A percentile compares a stretch with the other conserved stretches of the same genome.
phyloP scores from a whole-genome alignment of 495 filamentous ascomycete species.

The Podospora comata region DNA sequence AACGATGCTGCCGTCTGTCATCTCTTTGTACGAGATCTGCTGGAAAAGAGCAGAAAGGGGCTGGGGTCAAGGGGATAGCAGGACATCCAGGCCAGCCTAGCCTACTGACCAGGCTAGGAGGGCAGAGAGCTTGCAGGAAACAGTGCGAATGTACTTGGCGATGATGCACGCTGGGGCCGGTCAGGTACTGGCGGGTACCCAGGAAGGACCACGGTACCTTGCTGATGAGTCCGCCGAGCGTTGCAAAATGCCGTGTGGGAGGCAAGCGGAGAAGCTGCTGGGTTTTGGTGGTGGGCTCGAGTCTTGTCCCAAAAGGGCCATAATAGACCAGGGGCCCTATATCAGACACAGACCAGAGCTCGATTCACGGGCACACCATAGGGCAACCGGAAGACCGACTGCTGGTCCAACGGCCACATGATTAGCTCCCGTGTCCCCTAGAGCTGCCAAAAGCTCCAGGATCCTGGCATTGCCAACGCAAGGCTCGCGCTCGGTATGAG shows the following conservation, averaged over 20 bases:
- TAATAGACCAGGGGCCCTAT: conserved; percentile 45
- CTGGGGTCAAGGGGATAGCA: conserved; percentile 11
- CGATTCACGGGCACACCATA: conserved; percentile 43
- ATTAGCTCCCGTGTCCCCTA: conserved; percentile 19
- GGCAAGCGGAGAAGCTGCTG: conserved; percentile 26
- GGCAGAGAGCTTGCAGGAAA: conserved; percentile 25
- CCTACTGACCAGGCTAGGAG: conserved; percentile 9
- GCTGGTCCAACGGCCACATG: conserved; percentile 15
- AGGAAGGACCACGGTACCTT: conserved; percentile 20
- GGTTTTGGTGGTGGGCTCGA: conserved; percentile 23
- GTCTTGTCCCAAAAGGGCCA: conserved; percentile 37
- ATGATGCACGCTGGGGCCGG: conserved; percentile 8
- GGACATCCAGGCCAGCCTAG: not conserved
- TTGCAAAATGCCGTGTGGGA: conserved; percentile 25
- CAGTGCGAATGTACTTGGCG: conserved; percentile 21
- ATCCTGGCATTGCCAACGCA: not conserved
- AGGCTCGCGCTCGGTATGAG: not conserved
- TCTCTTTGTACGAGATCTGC: conserved; percentile 9
- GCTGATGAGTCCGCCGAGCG: conserved; percentile 23
- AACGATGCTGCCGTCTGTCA: conserved; percentile 13
- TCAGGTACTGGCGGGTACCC: conserved; percentile 27
- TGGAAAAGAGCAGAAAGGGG: conserved; percentile 16
- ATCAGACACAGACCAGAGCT: conserved; percentile 42
- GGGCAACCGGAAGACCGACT: conserved; percentile 34
- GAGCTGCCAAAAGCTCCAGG: conserved; percentile 4